Evolutionary conservation across 306 rosid genomes (phyloP), one percentile per base, ranked within the genome.

Genomic region (Luffa aegyptiaca): DNA sequence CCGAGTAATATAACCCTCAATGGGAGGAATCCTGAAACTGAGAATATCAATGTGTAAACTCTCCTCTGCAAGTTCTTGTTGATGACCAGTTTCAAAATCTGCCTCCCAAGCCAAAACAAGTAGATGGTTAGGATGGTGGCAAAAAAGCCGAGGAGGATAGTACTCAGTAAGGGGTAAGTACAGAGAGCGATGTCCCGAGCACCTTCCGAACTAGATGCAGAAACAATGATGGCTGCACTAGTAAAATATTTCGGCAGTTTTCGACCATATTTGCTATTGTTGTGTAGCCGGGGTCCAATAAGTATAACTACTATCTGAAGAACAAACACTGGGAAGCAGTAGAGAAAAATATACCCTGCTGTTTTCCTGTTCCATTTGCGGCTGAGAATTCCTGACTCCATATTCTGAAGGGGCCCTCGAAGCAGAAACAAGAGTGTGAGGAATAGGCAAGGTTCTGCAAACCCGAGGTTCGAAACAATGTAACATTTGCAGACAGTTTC

Each of bases 391-490:
- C 97, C 98, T 0, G 91, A 86, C 78, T 92, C 97, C 91, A 87
- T 81, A 57, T 57, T 81, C 84, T 92, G 97, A 57, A 95, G 86
- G 36, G 98, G 93, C 1, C 97, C 98, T 14, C 97, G 97, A 76
- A 95, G 96, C 53, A 95, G 96, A 86, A 92, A 92, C 82, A 91
- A 90, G 3, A 95, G 88, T 3, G 97, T 95, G 85, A 95, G 96
- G 84, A 95, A 92, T 79, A 95, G 91, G 88, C 97, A 95, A 57
- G 98, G 98, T 83, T 95, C 98, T 79, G 98, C 97, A 87, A 95
- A 95, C 85, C 98, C 98, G 82, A 95, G 85, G 84, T 88, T 95
- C 49, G 98, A 95, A 59, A 95, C 90, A 73, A 95, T 91, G 86
- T 95, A 95, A 75, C 97, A 88, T 84, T 95, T 95, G 98, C 97